Evolutionary conservation across 192 early-diverging fungal species (phyloP).

Genomic region (Backusella circina): DNA sequence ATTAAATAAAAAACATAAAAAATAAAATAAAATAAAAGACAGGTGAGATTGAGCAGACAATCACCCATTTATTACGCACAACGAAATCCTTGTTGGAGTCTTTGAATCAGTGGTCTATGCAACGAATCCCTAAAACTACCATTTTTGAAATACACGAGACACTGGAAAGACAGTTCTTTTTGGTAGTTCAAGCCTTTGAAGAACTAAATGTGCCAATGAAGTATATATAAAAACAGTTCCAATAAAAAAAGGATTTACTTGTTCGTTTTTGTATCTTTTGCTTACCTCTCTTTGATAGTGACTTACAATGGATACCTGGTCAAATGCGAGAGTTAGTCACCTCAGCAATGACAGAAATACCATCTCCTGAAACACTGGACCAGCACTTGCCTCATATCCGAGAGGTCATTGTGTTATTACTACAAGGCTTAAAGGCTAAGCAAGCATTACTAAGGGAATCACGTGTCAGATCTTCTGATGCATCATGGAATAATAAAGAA

Average conservation of each 20-base stretch:
- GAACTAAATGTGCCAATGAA: conserved; percentile 23
- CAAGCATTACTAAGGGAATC: conserved; percentile 12
- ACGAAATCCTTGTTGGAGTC: conserved; percentile 29
- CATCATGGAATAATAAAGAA: neutral
- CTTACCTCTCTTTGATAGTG: neutral
- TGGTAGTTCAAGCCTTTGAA: conserved; percentile 24
- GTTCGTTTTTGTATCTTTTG: neutral
- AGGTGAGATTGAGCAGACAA: conserved; percentile 31
- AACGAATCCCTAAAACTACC: neutral
- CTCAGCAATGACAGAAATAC: conserved; percentile 4
- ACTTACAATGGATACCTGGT: conserved; percentile 20
- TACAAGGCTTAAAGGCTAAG: conserved; percentile 32
- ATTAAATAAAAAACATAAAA: neutral
- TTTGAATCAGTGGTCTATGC: conserved; percentile 26
- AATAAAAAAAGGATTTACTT: neutral
- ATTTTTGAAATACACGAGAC: conserved; percentile 28
- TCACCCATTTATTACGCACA: conserved; percentile 27
- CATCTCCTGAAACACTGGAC: conserved; percentile 21
- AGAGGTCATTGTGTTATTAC: conserved; percentile 33
- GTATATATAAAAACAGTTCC: conserved; percentile 7
- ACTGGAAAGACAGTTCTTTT: conserved; percentile 25
- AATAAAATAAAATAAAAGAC: conserved; percentile 7
- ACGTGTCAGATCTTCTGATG: neutral
- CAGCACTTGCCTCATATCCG: conserved; percentile 35
- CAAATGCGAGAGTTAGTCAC: conserved; percentile 19